phyloP scores from a whole-genome alignment of 257 asterid genomes.

The Solanum etuberosum region DNA sequence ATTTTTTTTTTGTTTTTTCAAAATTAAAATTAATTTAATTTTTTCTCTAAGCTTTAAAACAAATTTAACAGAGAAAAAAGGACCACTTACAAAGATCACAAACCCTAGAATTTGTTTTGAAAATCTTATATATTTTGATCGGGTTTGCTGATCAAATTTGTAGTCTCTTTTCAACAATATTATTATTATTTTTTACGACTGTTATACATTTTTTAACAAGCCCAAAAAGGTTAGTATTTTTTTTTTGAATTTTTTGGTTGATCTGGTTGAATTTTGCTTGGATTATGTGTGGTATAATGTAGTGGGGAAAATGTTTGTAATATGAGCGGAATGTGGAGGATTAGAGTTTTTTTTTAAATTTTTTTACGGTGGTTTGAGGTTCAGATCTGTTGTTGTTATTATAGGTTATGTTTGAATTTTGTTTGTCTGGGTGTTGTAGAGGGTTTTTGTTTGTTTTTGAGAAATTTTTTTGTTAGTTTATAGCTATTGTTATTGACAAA shows the following conservation, averaged over 20 bases:
- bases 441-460: neutral
- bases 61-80: neutral
- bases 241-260: neutral
- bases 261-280: slow-evolving; percentile 9
- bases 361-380: neutral
- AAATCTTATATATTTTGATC: slow-evolving; percentile 1
- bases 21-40: neutral
- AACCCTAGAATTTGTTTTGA: slow-evolving; percentile 27
- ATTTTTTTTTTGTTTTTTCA: slow-evolving; percentile 9
- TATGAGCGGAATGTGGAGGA: neutral
- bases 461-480: neutral
- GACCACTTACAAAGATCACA: slow-evolving; percentile 20
- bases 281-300: neutral
- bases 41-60: neutral
- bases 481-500: neutral
- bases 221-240: neutral
- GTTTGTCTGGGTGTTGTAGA: neutral
- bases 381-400: neutral
- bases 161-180: neutral
- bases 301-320: neutral
- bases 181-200: neutral
- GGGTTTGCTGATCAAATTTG: slow-evolving; percentile 39
- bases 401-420: neutral
- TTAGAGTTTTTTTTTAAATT: neutral
- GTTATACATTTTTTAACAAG: neutral